Percentiles rank a stretch among this genome's conserved stretches.
These are phyloP conservation scores for Microsporum ferrugineum DNA, from an alignment of 2,329 filamentous ascomycete species.

Conservation along the genomic window DNA sequence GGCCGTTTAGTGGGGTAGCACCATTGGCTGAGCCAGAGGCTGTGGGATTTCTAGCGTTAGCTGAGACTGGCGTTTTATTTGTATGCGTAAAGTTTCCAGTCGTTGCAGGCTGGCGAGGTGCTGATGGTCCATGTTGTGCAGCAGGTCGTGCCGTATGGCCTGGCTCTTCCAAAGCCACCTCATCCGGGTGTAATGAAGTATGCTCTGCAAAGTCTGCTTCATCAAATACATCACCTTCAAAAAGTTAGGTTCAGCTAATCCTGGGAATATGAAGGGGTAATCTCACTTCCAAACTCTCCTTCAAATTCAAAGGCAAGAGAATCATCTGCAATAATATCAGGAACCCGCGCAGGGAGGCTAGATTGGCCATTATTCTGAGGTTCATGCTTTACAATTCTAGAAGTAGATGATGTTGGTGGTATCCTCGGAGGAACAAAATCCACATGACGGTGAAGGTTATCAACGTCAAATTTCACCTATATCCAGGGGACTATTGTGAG, in stretches of 20 bases:
- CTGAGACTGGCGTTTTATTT: constrained; percentile 26
- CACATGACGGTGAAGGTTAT: constrained; percentile 68
- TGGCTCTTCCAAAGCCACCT: constrained; percentile 48
- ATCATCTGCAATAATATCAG: constrained; percentile 19
- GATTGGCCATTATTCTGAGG: not conserved
- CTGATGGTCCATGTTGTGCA: not conserved
- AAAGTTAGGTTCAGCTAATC: constrained; percentile 1
- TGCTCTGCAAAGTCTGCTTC: constrained; percentile 63
- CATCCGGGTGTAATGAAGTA: constrained; percentile 62
- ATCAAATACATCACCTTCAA: constrained; percentile 52
- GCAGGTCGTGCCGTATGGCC: constrained; percentile 15
- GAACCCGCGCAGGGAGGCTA: constrained; percentile 30
- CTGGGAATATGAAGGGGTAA: not conserved
- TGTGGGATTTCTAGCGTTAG: constrained; percentile 28
- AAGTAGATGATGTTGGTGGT: constrained; percentile 22
- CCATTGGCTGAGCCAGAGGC: constrained; percentile 15
- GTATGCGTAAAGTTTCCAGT: constrained; percentile 7
- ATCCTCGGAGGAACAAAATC: constrained; percentile 56
- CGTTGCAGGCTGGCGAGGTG: constrained; percentile 12
- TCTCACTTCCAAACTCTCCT: constrained; percentile 35
- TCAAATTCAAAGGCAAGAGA: constrained; percentile 28
- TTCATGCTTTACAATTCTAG: constrained; percentile 37
- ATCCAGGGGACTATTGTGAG: not conserved
- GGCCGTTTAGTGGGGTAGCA: constrained; percentile 3
- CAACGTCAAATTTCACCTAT: constrained; percentile 60